phyloP scores from a whole-genome alignment of 2,329 filamentous ascomycete species.

The Colletotrichum camelliae region DNA sequence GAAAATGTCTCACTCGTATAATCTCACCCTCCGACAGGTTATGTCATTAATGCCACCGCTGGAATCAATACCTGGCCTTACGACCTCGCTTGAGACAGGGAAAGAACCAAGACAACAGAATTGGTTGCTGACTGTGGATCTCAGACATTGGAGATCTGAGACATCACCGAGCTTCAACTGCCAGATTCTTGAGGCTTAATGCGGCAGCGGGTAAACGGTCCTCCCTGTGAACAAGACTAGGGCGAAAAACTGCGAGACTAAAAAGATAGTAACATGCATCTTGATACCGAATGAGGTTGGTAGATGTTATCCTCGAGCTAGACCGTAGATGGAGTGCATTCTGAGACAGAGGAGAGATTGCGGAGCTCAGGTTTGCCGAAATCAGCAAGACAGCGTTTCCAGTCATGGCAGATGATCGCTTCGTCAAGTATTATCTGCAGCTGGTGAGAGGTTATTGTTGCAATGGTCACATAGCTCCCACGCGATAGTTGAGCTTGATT shows the following conservation, averaged over 20 bases:
- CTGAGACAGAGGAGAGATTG: background rate
- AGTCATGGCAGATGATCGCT: background rate
- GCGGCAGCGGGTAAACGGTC: background rate
- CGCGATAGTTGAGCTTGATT: background rate
- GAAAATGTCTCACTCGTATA: background rate
- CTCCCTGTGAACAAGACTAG: background rate
- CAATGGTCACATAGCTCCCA: accelerated
- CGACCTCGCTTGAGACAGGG: background rate
- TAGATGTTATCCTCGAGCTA: background rate
- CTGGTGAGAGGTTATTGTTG: accelerated
- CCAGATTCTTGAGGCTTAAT: background rate
- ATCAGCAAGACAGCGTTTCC: background rate
- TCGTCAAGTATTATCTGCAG: background rate
- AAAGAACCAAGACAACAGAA: background rate
- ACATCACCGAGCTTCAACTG: background rate
- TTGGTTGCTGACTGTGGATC: background rate
- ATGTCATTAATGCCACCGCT: background rate
- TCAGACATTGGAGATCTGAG: background rate
- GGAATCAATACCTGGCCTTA: background rate
- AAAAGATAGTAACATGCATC: background rate
- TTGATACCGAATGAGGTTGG: background rate
- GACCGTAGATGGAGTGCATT: background rate
- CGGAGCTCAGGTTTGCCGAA: background rate
- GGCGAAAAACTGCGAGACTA: background rate
- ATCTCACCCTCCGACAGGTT: background rate